These are phyloP conservation scores for Anacardium occidentale DNA, from an alignment of 345 rosid genomes.

Conservation along the genomic window DNA sequence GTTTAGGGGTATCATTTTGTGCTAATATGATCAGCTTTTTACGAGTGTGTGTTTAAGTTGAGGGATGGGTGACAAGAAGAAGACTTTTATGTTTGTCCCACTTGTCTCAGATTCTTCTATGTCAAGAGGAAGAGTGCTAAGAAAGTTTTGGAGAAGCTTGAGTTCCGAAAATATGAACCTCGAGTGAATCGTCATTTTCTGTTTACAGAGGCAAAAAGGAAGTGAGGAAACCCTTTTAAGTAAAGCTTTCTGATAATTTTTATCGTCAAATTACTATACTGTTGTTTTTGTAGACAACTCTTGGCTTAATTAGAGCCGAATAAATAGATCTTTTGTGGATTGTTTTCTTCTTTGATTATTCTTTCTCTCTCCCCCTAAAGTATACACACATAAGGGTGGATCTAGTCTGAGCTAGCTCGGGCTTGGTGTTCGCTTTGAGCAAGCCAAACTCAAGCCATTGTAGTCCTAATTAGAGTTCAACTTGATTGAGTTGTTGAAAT, in stretches of 20 bases:
- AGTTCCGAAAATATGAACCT: constrained; percentile 89
- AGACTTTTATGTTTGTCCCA: constrained; percentile 83
- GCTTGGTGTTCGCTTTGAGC: too few relatives aligned
- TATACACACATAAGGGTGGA: too few relatives aligned
- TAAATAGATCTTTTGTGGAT: not conserved
- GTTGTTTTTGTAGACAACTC: constrained; percentile 3
- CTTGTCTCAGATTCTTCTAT: constrained; percentile 92
- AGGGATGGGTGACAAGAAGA: constrained; percentile 85
- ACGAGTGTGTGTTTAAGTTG: not conserved
- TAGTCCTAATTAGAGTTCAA: too few relatives aligned
- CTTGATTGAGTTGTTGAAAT: too few relatives aligned
- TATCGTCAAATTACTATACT: not conserved
- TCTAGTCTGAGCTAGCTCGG: too few relatives aligned
- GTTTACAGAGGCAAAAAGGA: constrained; percentile 92
- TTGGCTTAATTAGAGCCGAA: not conserved
- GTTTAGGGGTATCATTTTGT: not conserved
- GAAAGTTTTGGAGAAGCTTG: constrained; percentile 75
- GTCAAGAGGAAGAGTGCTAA: constrained; percentile 89
- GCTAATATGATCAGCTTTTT: constrained; percentile 9
- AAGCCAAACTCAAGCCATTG: too few relatives aligned
- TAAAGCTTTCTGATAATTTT: constrained; percentile 3
- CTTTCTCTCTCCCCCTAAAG: too few relatives aligned
- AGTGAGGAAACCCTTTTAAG: constrained; percentile 36
- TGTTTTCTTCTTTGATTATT: not conserved
- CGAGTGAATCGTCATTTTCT: constrained; percentile 88